A percentile compares a stretch with the other conserved stretches of the same genome.
Evolutionary conservation across 371 early-diverging fungal species (phyloP).

Genomic region (Mortierella sp.): DNA sequence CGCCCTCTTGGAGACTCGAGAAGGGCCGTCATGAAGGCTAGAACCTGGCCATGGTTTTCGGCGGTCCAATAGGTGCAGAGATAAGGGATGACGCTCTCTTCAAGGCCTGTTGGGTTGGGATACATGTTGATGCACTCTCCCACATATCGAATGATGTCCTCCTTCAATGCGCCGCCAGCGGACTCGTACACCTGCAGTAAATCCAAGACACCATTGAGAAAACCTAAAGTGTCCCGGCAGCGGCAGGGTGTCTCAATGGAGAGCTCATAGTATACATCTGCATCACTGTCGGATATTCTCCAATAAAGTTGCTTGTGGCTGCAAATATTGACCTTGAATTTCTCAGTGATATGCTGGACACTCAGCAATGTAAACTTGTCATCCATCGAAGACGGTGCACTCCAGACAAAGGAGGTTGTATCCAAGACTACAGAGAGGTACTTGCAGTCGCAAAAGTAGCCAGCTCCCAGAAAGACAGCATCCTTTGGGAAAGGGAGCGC

Average conservation of each 20-base stretch:
- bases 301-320: neutral
- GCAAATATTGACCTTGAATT: neutral
- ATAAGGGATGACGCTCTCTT: neutral
- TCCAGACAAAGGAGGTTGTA: neutral
- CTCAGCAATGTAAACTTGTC: neutral
- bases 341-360: neutral
- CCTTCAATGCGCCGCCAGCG: neutral
- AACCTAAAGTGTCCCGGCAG: neutral
- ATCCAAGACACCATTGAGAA: neutral
- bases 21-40: neutral
- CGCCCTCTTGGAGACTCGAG: neutral
- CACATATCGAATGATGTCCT: neutral
- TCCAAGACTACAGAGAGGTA: neutral
- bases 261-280: neutral
- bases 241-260: neutral
- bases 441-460: neutral
- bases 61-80: neutral
- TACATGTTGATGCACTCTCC: slow-evolving; percentile 1
- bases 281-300: neutral
- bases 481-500: neutral
- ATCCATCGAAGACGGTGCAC: neutral
- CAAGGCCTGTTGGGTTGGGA: neutral
- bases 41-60: neutral
- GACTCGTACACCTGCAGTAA: neutral
- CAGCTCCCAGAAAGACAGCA: neutral